Evolutionary conservation across 2,329 filamentous ascomycete species (phyloP).

Genomic region (Onygena corvina): DNA sequence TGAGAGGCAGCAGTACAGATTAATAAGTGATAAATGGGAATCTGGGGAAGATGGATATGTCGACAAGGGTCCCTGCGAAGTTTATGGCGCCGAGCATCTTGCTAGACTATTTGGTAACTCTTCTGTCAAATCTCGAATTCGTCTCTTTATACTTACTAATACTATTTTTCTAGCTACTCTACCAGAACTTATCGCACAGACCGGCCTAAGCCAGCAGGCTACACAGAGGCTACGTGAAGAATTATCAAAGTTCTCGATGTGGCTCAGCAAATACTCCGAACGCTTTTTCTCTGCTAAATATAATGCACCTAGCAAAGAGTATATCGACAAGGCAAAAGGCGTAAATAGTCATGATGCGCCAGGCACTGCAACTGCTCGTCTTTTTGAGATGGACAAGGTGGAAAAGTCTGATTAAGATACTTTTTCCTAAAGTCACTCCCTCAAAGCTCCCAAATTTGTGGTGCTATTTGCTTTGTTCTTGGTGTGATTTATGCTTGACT

Average conservation of each 20-base stretch:
- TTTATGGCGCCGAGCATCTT: conserved; percentile 88
- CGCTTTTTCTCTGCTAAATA: conserved; percentile 55
- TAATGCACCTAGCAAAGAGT: conserved; percentile 31
- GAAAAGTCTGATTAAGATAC: conserved; percentile 1
- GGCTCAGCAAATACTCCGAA: conserved; percentile 65
- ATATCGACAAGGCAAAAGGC: conserved; percentile 24
- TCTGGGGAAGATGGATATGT: conserved; percentile 50
- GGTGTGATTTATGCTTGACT: too few species aligned
- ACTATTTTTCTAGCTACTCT: conserved; percentile 54
- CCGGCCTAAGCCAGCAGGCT: conserved; percentile 92
- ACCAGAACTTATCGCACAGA: conserved; percentile 88
- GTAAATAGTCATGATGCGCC: conserved; percentile 15
- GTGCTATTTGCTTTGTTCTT: background rate
- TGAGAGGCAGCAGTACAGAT: conserved; percentile 76
- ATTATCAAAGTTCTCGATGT: conserved; percentile 70
- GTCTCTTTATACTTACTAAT: background rate
- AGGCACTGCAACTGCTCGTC: conserved; percentile 25
- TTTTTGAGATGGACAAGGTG: conserved; percentile 13
- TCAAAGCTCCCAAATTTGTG: background rate
- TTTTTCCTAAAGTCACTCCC: background rate
- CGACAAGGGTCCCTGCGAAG: conserved; percentile 61
- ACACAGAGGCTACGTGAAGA: conserved; percentile 82
- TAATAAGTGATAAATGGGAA: conserved; percentile 60
- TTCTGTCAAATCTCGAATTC: conserved; percentile 1
- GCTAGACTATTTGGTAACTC: conserved; percentile 70